phyloP scores from a whole-genome alignment of 345 rosid species.

The Eucalyptus dawsonii region DNA sequence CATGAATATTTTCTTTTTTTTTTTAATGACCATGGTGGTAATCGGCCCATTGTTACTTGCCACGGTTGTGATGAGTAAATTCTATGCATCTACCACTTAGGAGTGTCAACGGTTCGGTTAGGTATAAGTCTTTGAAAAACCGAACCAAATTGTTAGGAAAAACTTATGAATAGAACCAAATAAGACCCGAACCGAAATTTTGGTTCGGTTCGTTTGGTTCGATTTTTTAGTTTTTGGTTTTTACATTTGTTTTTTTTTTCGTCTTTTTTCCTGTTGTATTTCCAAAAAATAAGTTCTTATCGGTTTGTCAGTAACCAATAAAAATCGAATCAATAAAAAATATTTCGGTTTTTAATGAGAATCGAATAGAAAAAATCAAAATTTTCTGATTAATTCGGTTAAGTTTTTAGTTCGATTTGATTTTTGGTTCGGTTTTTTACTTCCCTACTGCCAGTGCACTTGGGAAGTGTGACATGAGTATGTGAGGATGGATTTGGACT shows the following conservation, averaged over 20 bases:
- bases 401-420: accelerated
- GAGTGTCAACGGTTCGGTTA: accelerated
- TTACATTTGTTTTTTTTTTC: too few species aligned
- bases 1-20: accelerated
- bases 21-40: too few species aligned
- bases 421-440: too few species aligned
- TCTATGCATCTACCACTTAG: too few species aligned
- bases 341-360: too few species aligned
- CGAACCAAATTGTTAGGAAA: accelerated
- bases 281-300: too few species aligned
- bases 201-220: too few species aligned
- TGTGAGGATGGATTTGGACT: not conserved
- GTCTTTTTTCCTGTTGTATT: too few species aligned
- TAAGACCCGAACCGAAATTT: accelerated
- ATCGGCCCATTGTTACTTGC: not conserved
- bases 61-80: not conserved
- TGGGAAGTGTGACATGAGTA: not conserved
- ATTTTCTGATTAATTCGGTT: accelerated
- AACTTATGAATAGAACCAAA: accelerated
- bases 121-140: accelerated
- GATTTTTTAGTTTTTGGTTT: too few species aligned
- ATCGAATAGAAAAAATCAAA: accelerated
- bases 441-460: not conserved
- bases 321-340: too few species aligned
- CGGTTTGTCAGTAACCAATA: accelerated